phyloP scores from a whole-genome alignment of 176 grass and related monocot genomes.

The Lolium rigidum region DNA sequence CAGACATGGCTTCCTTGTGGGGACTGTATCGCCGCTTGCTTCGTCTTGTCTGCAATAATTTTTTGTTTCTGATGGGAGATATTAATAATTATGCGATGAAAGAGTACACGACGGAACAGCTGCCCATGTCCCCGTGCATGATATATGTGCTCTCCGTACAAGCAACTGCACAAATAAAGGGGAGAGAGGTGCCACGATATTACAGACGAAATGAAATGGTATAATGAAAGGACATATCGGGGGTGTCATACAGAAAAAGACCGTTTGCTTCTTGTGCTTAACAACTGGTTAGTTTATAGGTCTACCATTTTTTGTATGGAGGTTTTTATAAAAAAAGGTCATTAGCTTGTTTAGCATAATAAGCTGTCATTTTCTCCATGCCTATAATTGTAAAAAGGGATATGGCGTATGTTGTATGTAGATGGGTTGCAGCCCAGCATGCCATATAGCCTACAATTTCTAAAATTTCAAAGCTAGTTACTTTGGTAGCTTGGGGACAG shows the following conservation, averaged over 20 bases:
- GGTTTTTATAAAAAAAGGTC: not conserved
- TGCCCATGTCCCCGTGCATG: conserved; percentile 40
- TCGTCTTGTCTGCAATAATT: conserved; percentile 46
- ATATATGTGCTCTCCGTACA: conserved; percentile 30
- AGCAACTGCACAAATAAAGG: conserved; percentile 5
- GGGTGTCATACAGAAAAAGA: conserved; percentile 10
- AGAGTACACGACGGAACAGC: conserved; percentile 41
- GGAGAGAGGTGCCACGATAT: not conserved
- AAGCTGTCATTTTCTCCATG: no score
- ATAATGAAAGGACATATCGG: not conserved
- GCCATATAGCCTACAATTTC: no score
- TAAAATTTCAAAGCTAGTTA: no score
- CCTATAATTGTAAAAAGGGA: no score
- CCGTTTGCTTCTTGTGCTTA: conserved; percentile 13
- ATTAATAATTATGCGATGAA: not conserved
- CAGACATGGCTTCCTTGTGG: conserved; percentile 51
- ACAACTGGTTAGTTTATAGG: not conserved
- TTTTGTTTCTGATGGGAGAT: conserved; percentile 30
- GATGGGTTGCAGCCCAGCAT: no score
- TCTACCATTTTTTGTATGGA: not conserved
- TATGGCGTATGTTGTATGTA: no score
- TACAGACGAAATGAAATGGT: not conserved
- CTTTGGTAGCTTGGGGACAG: no score
- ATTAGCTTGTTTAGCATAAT: no score
- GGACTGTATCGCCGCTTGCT: conserved; percentile 29